Evolutionary conservation across 352 stramenopile genomes (phyloP), one percentile per base, ranked within the genome.

Genomic region (Phytophthora foliorum): DNA sequence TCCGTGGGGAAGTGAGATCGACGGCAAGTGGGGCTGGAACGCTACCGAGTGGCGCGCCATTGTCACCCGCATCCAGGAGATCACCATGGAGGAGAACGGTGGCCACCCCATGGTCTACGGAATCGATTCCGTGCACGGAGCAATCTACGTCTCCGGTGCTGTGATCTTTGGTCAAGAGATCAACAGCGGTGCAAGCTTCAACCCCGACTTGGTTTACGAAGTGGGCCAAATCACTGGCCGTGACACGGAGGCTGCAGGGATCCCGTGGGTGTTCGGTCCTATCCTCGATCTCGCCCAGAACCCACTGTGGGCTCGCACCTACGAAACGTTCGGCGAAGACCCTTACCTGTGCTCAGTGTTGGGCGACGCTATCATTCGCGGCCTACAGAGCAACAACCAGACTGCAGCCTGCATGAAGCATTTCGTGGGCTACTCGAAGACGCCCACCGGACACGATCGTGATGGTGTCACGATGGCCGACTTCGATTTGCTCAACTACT

Each of bases 311-410:
- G 69, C 85, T 2, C 78, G 94, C 11, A 91, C 94, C 6, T 98
- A 92, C 62, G 95, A 98, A 74, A 98, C 93, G 29, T 98, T 98
- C 82, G 90, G 95, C 7, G 90, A 98, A 81, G 93, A 98, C 60
- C 88, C 91, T 10, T 77, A 90, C 45, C 29, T 97, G 14, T 84
- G 84, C 3, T 87, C 88, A 3, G 70, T 85, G 17, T 86, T 98
- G 75, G 91, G 78, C 6, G 69, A 78, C 36, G 72, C 80, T 4
- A 79, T 96, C 38, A 80, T 97, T 31, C 65, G 78, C 10, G 93
- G 93, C 3, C 74, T 98, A 25, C 92, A 98, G 64, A 77, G 71
- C 51, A 82, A 79, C 61, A 82, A 81, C 53, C 66, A 81, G 10
- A 84, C 82, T 1, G 88, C 90, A 0, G 90, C 91, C 11, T 97